Percentiles rank a stretch among this genome's conserved stretches.
Conservation (phyloP, 306 rosid genomes). For the Rosa lucieae region DNA sequence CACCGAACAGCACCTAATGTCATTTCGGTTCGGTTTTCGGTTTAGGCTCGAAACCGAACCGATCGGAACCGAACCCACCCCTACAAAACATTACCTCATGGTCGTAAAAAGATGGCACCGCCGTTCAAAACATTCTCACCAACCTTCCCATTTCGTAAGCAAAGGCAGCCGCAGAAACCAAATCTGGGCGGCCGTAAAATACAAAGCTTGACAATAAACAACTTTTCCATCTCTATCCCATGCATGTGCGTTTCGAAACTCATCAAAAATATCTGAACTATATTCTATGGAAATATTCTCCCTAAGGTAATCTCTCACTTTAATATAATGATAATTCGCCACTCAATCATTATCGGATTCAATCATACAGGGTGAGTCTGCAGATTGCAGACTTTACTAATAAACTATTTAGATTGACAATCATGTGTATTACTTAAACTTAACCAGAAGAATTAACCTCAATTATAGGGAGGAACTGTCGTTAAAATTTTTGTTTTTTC, state of each 20-base stretch:
- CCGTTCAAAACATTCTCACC: background rate
- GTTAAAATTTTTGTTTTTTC: too few relatives aligned
- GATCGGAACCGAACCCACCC: too few relatives aligned
- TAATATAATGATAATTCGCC: background rate
- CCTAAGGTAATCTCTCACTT: background rate
- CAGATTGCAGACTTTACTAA: background rate
- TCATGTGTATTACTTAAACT: background rate
- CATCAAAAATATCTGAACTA: background rate
- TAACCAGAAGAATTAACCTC: background rate
- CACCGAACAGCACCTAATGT: too few relatives aligned
- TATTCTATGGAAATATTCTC: background rate
- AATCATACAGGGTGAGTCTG: background rate
- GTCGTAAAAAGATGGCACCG: background rate
- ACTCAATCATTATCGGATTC: background rate
- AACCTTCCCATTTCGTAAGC: background rate
- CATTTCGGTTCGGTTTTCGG: too few relatives aligned
- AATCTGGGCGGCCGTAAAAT: background rate
- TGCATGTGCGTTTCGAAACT: background rate
- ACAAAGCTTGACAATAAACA: background rate
- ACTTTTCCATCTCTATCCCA: background rate
- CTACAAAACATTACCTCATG: background rate
- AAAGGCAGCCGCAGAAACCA: background rate
- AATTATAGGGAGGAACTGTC: background rate
- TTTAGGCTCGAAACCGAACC: too few relatives aligned
- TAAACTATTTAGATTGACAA: background rate